These are phyloP conservation scores for Yamadazyma ubonensis DNA, from an alignment of 805 yeast species.

Conservation along the genomic window DNA sequence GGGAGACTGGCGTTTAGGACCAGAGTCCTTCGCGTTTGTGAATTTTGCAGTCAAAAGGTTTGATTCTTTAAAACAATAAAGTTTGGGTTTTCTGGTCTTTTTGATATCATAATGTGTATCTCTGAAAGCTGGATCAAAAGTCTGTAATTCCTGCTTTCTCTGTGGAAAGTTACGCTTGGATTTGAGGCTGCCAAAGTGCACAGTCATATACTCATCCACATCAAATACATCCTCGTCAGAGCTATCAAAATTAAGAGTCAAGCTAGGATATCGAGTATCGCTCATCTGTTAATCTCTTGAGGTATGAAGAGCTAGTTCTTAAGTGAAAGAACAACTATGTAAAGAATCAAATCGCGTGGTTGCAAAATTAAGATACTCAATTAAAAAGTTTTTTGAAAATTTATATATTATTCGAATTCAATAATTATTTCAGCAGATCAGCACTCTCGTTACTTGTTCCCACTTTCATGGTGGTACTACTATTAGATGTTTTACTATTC, in stretches of 20 bases:
- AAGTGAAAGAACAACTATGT: neutral
- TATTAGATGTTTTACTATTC: neutral
- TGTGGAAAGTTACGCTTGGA: too few relatives aligned
- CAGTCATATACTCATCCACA: constrained; percentile 3
- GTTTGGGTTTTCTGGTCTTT: too few relatives aligned
- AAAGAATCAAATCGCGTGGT: neutral
- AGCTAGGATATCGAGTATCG: neutral
- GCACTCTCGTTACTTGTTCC: constrained; percentile 1
- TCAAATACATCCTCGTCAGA: constrained; percentile 3
- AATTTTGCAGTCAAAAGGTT: neutral
- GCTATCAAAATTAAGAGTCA: constrained; percentile 1
- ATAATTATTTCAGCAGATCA: constrained; percentile 2
- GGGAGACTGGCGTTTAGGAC: neutral
- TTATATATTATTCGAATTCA: neutral
- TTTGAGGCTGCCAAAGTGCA: neutral
- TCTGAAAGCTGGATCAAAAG: too few relatives aligned
- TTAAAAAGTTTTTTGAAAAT: neutral
- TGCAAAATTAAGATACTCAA: neutral
- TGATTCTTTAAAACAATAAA: neutral
- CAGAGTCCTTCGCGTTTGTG: too few relatives aligned
- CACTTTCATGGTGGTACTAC: neutral
- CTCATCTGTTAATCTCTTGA: too few relatives aligned
- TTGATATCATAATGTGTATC: too few relatives aligned
- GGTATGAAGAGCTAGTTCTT: too few relatives aligned
- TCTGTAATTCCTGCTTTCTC: too few relatives aligned